A percentile compares a stretch with the other conserved stretches of the same genome.
phyloP scores from a whole-genome alignment of 345 rosid genomes.

The Aurinia saxatilis region DNA sequence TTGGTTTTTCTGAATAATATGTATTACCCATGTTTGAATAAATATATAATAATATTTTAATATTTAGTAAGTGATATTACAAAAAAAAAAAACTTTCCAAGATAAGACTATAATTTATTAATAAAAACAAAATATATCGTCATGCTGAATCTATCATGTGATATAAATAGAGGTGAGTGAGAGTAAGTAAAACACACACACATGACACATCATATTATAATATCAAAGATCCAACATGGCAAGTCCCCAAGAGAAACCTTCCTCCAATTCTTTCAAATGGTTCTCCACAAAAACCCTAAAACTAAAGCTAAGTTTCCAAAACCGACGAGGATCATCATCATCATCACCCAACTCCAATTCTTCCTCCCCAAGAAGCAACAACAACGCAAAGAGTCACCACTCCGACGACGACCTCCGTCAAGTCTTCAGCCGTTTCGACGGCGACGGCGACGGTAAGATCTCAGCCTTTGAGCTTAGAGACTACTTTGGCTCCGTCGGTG shows the following conservation, averaged over 20 bases:
- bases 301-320: slow-evolving; percentile 24
- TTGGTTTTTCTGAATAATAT: too few relatives aligned
- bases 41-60: background rate
- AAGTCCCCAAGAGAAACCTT: slow-evolving; percentile 5
- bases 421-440: slow-evolving; percentile 65
- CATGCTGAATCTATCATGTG: background rate
- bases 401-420: slow-evolving; percentile 37
- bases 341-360: slow-evolving; percentile 21
- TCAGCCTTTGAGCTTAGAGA: slow-evolving; percentile 60
- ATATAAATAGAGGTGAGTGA: slow-evolving; percentile 13
- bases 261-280: slow-evolving; percentile 28
- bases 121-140: background rate
- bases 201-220: background rate
- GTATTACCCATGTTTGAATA: background rate
- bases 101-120: background rate
- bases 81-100: background rate
- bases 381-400: slow-evolving; percentile 1
- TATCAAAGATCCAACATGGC: slow-evolving; percentile 22
- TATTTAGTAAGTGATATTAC: background rate
- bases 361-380: slow-evolving; percentile 19
- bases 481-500: slow-evolving; percentile 69
- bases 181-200: background rate
- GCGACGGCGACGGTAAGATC: slow-evolving; percentile 67
- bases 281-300: slow-evolving; percentile 22
- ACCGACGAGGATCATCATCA: slow-evolving; percentile 19